These are phyloP conservation scores for Wickerhamomyces hampshirensis DNA, from an alignment of 805 yeast genomes.

Conservation along the genomic window DNA sequence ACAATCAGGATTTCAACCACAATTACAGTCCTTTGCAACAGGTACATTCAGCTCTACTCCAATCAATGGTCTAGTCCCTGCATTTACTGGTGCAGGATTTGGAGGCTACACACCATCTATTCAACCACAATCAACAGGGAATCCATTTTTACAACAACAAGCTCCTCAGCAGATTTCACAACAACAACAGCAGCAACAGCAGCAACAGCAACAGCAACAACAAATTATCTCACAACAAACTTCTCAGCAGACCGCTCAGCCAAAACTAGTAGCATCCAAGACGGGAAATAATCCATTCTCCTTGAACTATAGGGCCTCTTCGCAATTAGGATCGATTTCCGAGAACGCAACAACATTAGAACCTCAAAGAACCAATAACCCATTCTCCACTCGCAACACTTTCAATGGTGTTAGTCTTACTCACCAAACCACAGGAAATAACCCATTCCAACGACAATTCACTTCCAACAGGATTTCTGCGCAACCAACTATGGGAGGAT, in stretches of 20 bases:
- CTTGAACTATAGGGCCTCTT: conserved; percentile 12
- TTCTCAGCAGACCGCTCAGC: neutral
- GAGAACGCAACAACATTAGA: conserved; percentile 4
- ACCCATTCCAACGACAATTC: conserved; percentile 33
- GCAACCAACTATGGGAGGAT: conserved; percentile 70
- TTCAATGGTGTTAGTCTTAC: conserved; percentile 6
- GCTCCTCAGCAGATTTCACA: neutral
- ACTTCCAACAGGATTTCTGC: conserved; percentile 29
- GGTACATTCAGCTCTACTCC: conserved; percentile 19
- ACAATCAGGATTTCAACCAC: conserved; percentile 16
- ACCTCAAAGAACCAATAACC: conserved; percentile 25
- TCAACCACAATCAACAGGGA: conserved; percentile 24
- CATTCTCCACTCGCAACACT: conserved; percentile 18
- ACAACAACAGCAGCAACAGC: conserved; percentile 12
- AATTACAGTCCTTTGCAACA: conserved; percentile 18
- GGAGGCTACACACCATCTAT: conserved; percentile 39
- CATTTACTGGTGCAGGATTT: conserved; percentile 55
- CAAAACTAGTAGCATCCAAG: conserved; percentile 12
- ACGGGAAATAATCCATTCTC: conserved; percentile 30
- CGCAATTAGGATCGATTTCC: conserved; percentile 9
- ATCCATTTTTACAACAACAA: conserved; percentile 32
- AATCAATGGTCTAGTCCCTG: conserved; percentile 21
- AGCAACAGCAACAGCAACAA: conserved; percentile 5
- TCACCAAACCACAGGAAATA: conserved; percentile 31
- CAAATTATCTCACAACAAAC: too few species aligned